Base-by-base conservation (phyloP, 2,329 filamentous ascomycete genomes). In the Alternaria dauci region DNA sequence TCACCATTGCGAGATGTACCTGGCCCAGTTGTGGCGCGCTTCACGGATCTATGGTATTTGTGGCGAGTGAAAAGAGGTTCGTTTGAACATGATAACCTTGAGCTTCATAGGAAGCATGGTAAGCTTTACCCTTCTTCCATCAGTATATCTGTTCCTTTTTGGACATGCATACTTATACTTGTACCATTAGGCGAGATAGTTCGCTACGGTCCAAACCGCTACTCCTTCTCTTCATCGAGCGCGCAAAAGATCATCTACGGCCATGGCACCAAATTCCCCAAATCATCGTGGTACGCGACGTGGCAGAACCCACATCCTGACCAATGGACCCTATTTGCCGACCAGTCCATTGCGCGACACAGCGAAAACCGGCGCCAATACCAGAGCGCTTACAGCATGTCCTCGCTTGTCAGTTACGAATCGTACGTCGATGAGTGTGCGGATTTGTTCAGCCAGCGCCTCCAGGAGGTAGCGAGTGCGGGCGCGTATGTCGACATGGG, bases 391-490 rank as follows among this genome's bases (percentile, higher is more conserved):
- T 64, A 64, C 39, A 43, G 30, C 2, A 63, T 63, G 61, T 58
- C 58, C 5, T 61, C 61, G 74, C 12, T 81, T 80, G 55, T 68
- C 73, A 9, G 76, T 78, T 75, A 77, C 75, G n/a, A 63, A 18
- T 51, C 70, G 1, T 80, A 79, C 34, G 78, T 82, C 6, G 76
- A 82, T 61, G 69, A 76, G 20, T 76, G 75, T 9, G 67, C 79
- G 25, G 60, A 71, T 0, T 48, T 76, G 1, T 80, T 82, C 39
- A 46, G 47, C 20, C 44, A 63, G 30, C 58, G 64, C 18, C 62
- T 80, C 26, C 53, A 70, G 0, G 67, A 74, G 18, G 73, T 81
- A 62, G 59, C 63, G 2, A 63, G 71, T 25, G 46, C 54, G 8
- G 65, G 58, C 20, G 52, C 39, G 2, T 38, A 60, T 12, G 46